Base-by-base conservation (phyloP, 257 asterid genomes). In the Solanum lycopersicoides region DNA sequence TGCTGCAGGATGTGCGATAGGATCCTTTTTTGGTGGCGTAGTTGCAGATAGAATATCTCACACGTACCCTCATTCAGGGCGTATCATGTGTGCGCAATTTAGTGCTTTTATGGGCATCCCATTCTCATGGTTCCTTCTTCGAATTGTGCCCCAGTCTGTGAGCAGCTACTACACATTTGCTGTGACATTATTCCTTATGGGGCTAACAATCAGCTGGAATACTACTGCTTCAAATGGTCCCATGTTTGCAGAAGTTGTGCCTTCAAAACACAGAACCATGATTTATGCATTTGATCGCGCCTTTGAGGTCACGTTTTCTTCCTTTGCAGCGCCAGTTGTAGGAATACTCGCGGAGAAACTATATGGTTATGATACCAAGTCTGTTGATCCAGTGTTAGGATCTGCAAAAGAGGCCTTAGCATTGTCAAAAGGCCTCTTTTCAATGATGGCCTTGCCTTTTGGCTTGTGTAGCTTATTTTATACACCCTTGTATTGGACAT, bases 181-280 rank as follows among this genome's bases (percentile, higher is more conserved):
- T 3, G 87, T 87, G 86, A 95, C 99, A 2, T 94, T 95, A 15
- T 93, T 95, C 91, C 16, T 93, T 60, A 97, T 94, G 99, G 99
- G 99, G 28, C 94, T 95, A 16, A 93, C 93, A 34, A 95, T 95
- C 56, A 95, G 99, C 92, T 97, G 99, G 99, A 90, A 93, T 83
- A 95, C 94, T 34, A 95, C 98, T 2, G 99, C 99, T 35, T 88
- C 98, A 9, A 97, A 95, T 82, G 98, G 95, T 32, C 99, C 99
- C 3, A 94, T 97, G 98, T 97, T 97, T 50, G 99, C 99, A 7
- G 99, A 95, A 93, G 98, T 97, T 14, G 99, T 95, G 90, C 99
- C 99, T 20, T 77, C 98, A 86, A 96, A 89, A 83, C 96, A 97
- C 75, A 97, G 98, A 13, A 97, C 99, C 69, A 97, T 97, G 99